Evolutionary conservation across 495 filamentous ascomycete species (phyloP), one percentile per base, ranked within the genome.

Genomic region (Pyronema domesticum): DNA sequence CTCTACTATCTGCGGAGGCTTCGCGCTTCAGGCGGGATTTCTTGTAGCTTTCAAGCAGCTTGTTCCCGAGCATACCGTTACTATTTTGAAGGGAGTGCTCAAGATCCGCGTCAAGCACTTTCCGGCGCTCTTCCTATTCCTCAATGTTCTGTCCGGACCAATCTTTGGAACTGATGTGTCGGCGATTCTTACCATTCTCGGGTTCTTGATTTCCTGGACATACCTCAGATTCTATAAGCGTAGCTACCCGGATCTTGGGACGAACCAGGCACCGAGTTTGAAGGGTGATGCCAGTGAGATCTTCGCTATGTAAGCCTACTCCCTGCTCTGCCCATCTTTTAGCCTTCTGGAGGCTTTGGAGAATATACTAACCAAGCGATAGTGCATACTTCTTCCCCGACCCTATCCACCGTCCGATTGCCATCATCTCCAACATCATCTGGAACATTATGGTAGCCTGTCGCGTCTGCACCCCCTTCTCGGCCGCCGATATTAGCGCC

Each of bases 11-110:
- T 85, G 82, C 63, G 93, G 93, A 57, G 88, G 85, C 43, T 80
- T 94, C 57, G 79, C 87, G 11, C 74, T 95, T 49, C 89, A 95
- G 69, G 86, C 84, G 35, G 87, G 85, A 56, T 96, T 95, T 72
- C 81, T 98, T 55, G 88, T 98, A 62, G 86, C 91, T 53, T 95
- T 96, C 71, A 95, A 94, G 70, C 93, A 98, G 68, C 85, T 98
- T 36, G 86, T 96, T 17, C 91, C 91, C 30, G 87, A 94, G 65
- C 91, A 98, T 69, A 96, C 91, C n/a, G 89, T 98, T 39, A 85
- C 88, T 0, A 76, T 98, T 57, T 85, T 94, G 71, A 80, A 82
- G 58, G 85, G 86, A 53, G 69, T 94, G 46, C 65, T 98, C 49
- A 93, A 89, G 52, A 77, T 95, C 62, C 87, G 91, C 51, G 87